Conservation (phyloP, 106 monocot species). For the Phalaenopsis aphrodite region DNA sequence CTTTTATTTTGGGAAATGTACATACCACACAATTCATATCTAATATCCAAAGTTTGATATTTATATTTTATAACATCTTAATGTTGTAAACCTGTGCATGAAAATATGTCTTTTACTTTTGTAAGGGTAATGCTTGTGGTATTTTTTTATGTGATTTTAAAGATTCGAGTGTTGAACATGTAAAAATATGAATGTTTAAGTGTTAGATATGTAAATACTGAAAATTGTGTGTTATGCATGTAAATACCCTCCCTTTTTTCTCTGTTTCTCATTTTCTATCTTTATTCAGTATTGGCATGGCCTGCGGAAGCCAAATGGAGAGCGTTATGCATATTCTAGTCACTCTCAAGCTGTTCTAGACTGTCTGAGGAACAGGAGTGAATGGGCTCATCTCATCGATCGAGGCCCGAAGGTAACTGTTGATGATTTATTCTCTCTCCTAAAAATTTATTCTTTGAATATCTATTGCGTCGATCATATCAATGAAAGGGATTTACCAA, state of each 20-base stretch:
- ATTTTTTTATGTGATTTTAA: too few species aligned
- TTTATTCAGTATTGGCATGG: conserved; percentile 66
- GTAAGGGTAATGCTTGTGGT: too few species aligned
- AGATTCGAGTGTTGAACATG: too few species aligned
- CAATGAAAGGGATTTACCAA: too few species aligned
- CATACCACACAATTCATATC: too few species aligned
- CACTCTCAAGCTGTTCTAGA: conserved; percentile 78
- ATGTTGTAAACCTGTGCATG: too few species aligned
- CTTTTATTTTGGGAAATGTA: background rate
- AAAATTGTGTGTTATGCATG: too few species aligned
- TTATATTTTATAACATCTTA: too few species aligned
- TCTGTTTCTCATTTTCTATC: conserved; percentile 3
- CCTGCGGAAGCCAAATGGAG: conserved; percentile 76
- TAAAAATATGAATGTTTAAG: too few species aligned
- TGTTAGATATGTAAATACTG: too few species aligned
- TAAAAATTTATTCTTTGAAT: background rate
- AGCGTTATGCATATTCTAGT: conserved; percentile 73
- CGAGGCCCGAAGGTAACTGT: conserved; percentile 56
- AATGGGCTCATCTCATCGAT: conserved; percentile 89
- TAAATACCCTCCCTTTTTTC: background rate
- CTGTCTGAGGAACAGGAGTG: conserved; percentile 64
- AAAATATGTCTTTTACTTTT: too few species aligned
- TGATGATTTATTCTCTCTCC: background rate
- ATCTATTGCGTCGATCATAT: background rate
- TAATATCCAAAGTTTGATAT: too few species aligned